Evolutionary conservation across 192 early-diverging fungal species (phyloP).

Genomic region (Dimargaris cristalligena): DNA sequence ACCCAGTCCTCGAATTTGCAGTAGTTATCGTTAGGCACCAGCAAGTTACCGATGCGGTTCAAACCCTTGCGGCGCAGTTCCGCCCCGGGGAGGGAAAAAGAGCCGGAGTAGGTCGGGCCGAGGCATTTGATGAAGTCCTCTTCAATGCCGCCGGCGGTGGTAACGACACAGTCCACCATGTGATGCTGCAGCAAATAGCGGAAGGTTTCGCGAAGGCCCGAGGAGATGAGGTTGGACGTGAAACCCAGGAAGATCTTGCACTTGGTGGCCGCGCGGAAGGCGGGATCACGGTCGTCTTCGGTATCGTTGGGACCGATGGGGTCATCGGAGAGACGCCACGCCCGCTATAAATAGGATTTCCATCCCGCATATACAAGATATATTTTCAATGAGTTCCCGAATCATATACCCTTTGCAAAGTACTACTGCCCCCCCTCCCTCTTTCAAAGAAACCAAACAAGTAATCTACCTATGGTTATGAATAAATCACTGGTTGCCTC

Average conservation of each 20-base stretch:
- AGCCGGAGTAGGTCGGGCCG: slow-evolving; percentile 70
- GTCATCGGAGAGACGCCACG: slow-evolving; percentile 79
- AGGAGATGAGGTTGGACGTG: slow-evolving; percentile 94
- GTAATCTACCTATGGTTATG: too few species aligned
- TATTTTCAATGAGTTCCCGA: too few species aligned
- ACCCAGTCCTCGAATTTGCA: slow-evolving; percentile 99
- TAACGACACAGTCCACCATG: slow-evolving; percentile 77
- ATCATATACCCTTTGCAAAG: too few species aligned
- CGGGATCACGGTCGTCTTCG: slow-evolving; percentile 39
- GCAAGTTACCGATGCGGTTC: slow-evolving; percentile 91
- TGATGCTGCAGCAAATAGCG: slow-evolving; percentile 77
- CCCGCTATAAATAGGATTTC: slow-evolving; percentile 30
- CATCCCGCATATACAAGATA: too few species aligned
- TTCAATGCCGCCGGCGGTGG: slow-evolving; percentile 90
- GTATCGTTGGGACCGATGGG: slow-evolving; percentile 43
- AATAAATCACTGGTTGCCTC: too few species aligned
- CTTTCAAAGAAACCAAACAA: too few species aligned
- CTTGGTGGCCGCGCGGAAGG: slow-evolving; percentile 44
- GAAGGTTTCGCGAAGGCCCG: slow-evolving; percentile 83
- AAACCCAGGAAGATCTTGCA: slow-evolving; percentile 98
- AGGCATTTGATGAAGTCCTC: slow-evolving; percentile 99
- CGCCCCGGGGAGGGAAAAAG: slow-evolving; percentile 56
- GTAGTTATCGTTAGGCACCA: slow-evolving; percentile 98
- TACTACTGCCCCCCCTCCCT: too few species aligned
- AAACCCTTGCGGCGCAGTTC: slow-evolving; percentile 74